These are phyloP conservation scores for Acacia confusa DNA, from an alignment of 306 rosid genomes.

Conservation along the genomic window DNA sequence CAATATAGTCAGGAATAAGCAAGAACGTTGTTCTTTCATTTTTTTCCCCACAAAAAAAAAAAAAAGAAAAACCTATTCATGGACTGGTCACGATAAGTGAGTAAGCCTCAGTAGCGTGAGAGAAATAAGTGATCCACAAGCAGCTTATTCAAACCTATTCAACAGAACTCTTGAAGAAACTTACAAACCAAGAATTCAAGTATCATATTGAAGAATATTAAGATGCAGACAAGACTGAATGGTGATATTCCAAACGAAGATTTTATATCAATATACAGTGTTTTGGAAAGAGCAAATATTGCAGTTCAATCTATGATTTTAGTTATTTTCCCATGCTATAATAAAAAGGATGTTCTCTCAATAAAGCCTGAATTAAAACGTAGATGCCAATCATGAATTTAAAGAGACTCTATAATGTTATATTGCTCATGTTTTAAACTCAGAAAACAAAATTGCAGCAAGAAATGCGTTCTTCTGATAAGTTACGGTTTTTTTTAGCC, in stretches of 20 bases:
- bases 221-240: constrained; percentile 4
- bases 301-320: background rate
- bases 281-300: background rate
- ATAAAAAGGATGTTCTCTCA: background rate
- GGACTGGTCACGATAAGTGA: background rate
- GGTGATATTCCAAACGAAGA: background rate
- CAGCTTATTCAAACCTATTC: constrained; percentile 4
- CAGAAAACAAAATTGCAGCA: background rate
- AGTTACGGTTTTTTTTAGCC: background rate
- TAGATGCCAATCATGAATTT: background rate
- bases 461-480: background rate
- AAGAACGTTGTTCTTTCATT: background rate
- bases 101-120: background rate
- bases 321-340: background rate
- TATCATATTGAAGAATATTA: constrained; percentile 2
- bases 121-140: background rate
- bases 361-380: background rate
- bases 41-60: background rate
- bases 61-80: background rate
- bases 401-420: too few relatives aligned
- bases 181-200: background rate
- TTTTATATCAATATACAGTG: background rate
- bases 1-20: background rate
- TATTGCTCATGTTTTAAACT: background rate
- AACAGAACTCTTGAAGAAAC: background rate